Evolutionary conservation across 2,329 filamentous ascomycete genomes (phyloP).

Genomic region (Parascedosporium putredinis): DNA sequence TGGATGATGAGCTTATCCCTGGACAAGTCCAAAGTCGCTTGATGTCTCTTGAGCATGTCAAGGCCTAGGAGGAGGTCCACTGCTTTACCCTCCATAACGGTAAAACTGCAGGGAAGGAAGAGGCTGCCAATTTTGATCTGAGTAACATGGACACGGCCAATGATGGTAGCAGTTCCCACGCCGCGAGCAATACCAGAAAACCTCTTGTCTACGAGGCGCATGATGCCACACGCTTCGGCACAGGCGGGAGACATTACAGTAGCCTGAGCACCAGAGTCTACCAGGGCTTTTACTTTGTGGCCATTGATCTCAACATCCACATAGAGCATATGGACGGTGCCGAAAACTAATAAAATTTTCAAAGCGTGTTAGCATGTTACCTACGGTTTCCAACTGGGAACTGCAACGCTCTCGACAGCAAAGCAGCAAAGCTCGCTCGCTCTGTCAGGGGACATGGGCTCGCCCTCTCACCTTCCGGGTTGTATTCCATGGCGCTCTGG

Average conservation of each 20-base stretch:
- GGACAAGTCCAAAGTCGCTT: constrained; percentile 80
- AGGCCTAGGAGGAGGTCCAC: constrained; percentile 88
- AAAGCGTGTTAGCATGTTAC: too few relatives aligned
- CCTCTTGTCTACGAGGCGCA: constrained; percentile 85
- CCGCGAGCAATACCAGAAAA: constrained; percentile 88
- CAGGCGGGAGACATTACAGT: constrained; percentile 97
- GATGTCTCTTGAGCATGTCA: constrained; percentile 95
- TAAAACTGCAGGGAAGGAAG: constrained; percentile 89
- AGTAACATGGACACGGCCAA: constrained; percentile 89
- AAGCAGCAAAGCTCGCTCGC: too few relatives aligned
- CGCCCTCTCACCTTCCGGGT: constrained; percentile 69
- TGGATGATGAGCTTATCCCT: constrained; percentile 82
- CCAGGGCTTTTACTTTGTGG: constrained; percentile 84
- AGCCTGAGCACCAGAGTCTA: constrained; percentile 93
- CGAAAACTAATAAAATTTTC: constrained; percentile 67
- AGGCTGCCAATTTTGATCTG: constrained; percentile 87
- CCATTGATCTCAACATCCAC: constrained; percentile 93
- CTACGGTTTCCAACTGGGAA: too few relatives aligned
- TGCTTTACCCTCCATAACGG: constrained; percentile 97
- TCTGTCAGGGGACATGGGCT: not conserved
- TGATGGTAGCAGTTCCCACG: constrained; percentile 87
- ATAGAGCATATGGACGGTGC: constrained; percentile 90
- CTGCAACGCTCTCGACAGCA: too few relatives aligned
- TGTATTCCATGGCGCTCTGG: constrained; percentile 93
- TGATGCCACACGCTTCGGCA: constrained; percentile 86